phyloP scores from a whole-genome alignment of 306 rosid species.

The Abrus precatorius region DNA sequence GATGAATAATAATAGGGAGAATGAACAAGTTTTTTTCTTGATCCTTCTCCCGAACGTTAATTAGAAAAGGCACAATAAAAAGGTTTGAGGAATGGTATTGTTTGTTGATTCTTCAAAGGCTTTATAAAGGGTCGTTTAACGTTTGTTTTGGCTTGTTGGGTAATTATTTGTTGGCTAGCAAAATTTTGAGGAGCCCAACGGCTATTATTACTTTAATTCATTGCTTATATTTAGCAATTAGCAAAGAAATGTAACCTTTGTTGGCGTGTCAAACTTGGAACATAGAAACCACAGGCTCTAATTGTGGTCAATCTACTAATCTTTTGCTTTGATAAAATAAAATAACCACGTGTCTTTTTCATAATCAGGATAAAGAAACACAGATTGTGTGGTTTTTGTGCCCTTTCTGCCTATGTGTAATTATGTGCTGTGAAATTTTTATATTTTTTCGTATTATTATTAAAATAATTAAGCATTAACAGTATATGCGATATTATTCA shows the following conservation, averaged over 20 bases:
- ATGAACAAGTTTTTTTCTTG: slow-evolving; percentile 33
- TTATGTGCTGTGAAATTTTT: neutral
- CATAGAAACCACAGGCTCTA: slow-evolving; percentile 14
- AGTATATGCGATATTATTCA: no score
- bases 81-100: neutral
- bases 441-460: no score
- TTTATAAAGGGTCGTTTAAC: slow-evolving; percentile 45
- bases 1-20: neutral
- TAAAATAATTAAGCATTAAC: no score
- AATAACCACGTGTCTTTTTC: slow-evolving; percentile 25
- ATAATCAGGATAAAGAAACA: slow-evolving; percentile 28
- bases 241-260: neutral
- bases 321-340: slow-evolving; percentile 27
- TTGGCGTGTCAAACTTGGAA: neutral
- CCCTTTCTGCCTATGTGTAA: neutral
- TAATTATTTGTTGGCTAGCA: slow-evolving; percentile 43
- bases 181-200: slow-evolving; percentile 50
- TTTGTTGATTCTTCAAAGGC: neutral
- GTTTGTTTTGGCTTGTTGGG: slow-evolving; percentile 6
- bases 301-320: slow-evolving; percentile 33
- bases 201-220: slow-evolving; percentile 26
- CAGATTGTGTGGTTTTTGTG: slow-evolving; percentile 16
- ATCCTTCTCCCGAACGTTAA: slow-evolving; percentile 34
- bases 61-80: slow-evolving; percentile 29
- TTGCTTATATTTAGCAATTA: slow-evolving; percentile 34